Base-by-base conservation (phyloP, 768 basidiomycete genomes). In the Chalciporus piperatus region DNA sequence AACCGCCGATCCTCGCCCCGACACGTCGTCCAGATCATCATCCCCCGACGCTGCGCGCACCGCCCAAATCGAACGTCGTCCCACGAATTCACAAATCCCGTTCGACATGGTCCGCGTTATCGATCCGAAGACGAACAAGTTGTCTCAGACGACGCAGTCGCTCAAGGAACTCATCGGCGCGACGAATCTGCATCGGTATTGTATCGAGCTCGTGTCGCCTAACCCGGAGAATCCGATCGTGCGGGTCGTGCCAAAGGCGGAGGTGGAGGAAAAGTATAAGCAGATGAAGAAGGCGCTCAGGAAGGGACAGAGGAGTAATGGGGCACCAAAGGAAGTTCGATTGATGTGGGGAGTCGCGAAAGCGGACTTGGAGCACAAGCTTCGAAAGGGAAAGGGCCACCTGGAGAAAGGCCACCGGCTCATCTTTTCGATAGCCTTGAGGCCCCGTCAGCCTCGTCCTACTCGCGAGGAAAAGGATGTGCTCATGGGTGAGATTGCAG, bases 341-440 rank as follows among this genome's bases (percentile, higher is more conserved):
- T 61, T 92, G 41, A 81, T 83, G 12, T 92, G 89, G 87, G 74
- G 72, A 3, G 78, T 83, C 12, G 80, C 71, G 7, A 56, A 64
- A 27, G 79, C 75, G 7, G 91, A 93, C 59, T 59, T 84, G 17
- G 73, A 72, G 33, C 85, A 85, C 66, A 92, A 89, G 65, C 52
- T 92, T 30, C 73, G 70, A 47, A 84, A 83, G 65, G 78, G 76
- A 19, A 66, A 72, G 45, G 71, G 76, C 46, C 78, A 85, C 35
- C 67, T 93, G 48, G 78, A 77, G 58, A 81, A 81, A 56, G 87
- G 86, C 0, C 66, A 72, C 28, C 70, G 77, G 9, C 79, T 91
- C 50, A 74, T 79, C 48, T 58, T 93, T 23, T 69, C 77, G 3
- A 78, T 86, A 58, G 66, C 72, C 20, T 70, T 73, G 35, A 90